Evolutionary conservation across 768 basidiomycete genomes (phyloP).

Genomic region (Mycena crocata): DNA sequence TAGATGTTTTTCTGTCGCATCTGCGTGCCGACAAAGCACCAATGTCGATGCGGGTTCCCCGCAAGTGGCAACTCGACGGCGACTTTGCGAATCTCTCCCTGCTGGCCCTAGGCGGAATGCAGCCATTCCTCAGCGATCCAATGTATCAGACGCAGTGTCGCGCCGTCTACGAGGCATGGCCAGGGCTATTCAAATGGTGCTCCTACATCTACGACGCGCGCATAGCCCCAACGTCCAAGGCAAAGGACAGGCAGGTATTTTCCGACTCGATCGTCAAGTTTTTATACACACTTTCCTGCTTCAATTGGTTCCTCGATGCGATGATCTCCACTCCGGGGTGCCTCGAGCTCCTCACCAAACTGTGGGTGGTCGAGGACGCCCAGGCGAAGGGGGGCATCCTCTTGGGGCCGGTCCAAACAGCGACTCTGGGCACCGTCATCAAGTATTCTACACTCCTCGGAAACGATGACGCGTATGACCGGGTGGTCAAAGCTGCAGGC

Average conservation of each 20-base stretch:
- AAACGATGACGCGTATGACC: slow-evolving; percentile 20
- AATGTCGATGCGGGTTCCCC: slow-evolving; percentile 10
- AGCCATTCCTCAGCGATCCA: slow-evolving; percentile 34
- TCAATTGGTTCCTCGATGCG: slow-evolving; percentile 38
- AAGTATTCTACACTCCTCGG: slow-evolving; percentile 31
- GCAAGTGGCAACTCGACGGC: slow-evolving; percentile 30
- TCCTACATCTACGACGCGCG: slow-evolving; percentile 45
- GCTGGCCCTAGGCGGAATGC: slow-evolving; percentile 44
- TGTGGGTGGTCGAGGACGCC: slow-evolving; percentile 45
- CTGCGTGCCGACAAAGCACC: slow-evolving; percentile 39
- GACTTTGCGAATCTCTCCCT: slow-evolving; percentile 46
- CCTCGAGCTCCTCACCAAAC: slow-evolving; percentile 47
- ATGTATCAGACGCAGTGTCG: slow-evolving; percentile 30
- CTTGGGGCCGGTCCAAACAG: slow-evolving; percentile 42
- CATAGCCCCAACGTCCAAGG: slow-evolving; percentile 33
- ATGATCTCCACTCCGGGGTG: slow-evolving; percentile 46
- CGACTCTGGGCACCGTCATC: slow-evolving; percentile 44
- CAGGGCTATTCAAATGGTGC: slow-evolving; percentile 51
- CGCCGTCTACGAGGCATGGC: slow-evolving; percentile 44
- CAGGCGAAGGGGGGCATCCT: slow-evolving; percentile 32
- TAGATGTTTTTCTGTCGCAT: slow-evolving; percentile 45
- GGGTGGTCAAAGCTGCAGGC: slow-evolving; percentile 43
- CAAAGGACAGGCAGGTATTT: slow-evolving; percentile 29
- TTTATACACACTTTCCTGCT: slow-evolving; percentile 43
- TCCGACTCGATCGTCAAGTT: slow-evolving; percentile 43